phyloP scores from a whole-genome alignment of 768 basidiomycete genomes.

The Tulasnella sp. region DNA sequence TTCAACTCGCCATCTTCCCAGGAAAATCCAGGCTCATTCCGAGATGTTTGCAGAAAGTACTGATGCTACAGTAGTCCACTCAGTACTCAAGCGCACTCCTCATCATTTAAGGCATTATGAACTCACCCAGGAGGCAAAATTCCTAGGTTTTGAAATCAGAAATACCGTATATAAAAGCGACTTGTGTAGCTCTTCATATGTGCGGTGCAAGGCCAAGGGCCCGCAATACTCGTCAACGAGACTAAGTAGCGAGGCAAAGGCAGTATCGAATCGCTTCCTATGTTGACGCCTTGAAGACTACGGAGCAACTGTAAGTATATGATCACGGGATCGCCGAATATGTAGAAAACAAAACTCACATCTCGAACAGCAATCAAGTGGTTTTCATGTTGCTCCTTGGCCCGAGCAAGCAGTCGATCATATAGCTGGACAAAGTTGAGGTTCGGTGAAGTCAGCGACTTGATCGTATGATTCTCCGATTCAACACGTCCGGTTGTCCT shows the following conservation, averaged over 20 bases:
- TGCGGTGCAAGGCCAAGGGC: conserved; percentile 31
- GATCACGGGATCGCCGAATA: conserved; percentile 17
- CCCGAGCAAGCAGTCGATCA: conserved; percentile 27
- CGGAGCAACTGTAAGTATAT: too few relatives aligned
- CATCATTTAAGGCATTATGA: too few relatives aligned
- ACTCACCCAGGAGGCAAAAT: conserved; percentile 30
- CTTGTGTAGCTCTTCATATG: conserved; percentile 31
- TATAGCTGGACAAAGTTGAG: conserved; percentile 27
- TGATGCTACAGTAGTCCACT: neutral
- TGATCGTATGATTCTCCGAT: conserved; percentile 30
- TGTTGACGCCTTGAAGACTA: too few relatives aligned
- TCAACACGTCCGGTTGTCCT: conserved; percentile 33
- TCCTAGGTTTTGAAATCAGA: conserved; percentile 28
- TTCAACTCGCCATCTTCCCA: conserved; percentile 18
- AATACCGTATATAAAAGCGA: conserved; percentile 30
- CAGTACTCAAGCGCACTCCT: too few relatives aligned
- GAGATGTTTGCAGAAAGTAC: neutral
- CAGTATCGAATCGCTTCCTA: too few relatives aligned
- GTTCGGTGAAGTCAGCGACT: conserved; percentile 28
- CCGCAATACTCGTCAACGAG: conserved; percentile 25
- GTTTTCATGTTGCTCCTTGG: conserved; percentile 23
- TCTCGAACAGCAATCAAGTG: conserved; percentile 24
- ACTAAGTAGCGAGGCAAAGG: too few relatives aligned
- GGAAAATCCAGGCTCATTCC: neutral
- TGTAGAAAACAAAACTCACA: neutral